These are phyloP conservation scores for Mycogone perniciosa DNA, from an alignment of 2,329 filamentous ascomycete species.

Conservation along the genomic window DNA sequence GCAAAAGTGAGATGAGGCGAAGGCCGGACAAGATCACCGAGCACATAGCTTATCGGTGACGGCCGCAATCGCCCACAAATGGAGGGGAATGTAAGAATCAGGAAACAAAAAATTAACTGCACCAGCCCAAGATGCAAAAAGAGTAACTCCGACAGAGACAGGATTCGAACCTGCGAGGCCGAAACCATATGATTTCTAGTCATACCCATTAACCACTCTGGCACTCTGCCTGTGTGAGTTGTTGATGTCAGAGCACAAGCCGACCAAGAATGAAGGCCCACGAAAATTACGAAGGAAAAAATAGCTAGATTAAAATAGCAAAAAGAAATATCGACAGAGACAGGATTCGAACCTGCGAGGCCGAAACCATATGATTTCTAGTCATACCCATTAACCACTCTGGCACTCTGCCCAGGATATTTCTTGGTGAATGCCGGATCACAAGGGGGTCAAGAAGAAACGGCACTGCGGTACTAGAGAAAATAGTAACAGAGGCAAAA, in stretches of 20 bases:
- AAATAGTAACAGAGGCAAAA: too few species aligned
- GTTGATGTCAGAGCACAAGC: background rate
- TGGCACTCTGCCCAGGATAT: slow-evolving; percentile 5
- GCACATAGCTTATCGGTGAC: background rate
- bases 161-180: slow-evolving; percentile 9
- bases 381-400: too few species aligned
- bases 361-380: background rate
- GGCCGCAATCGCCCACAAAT: background rate
- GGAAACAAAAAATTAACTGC: background rate
- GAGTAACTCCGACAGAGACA: slow-evolving; percentile 9
- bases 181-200: slow-evolving; percentile 10
- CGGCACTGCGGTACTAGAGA: too few species aligned
- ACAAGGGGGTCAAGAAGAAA: too few species aligned
- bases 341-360: slow-evolving; percentile 3
- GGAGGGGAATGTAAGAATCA: background rate
- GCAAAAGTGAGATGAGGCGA: too few species aligned
- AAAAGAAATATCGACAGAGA: background rate
- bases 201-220: slow-evolving; percentile 10
- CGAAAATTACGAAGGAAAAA: background rate
- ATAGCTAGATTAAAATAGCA: background rate
- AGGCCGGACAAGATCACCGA: background rate
- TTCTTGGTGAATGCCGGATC: too few species aligned
- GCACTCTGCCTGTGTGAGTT: background rate
- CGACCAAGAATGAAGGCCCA: background rate
- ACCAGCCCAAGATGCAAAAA: background rate